phyloP scores from a whole-genome alignment of 1,139 yeast genomes.

The Pneumocystis jirovecii region DNA sequence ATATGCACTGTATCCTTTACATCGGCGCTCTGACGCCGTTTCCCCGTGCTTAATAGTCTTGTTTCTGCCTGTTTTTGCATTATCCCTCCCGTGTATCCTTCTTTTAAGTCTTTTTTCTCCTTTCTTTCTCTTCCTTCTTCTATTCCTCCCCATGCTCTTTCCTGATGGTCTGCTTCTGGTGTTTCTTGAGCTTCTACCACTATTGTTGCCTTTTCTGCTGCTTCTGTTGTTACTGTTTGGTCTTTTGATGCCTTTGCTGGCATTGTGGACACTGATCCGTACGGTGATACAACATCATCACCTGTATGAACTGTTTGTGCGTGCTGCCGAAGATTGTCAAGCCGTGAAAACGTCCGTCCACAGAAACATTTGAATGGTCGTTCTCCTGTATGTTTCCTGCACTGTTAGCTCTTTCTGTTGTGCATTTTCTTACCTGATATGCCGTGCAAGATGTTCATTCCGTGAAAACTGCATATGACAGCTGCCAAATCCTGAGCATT shows the following conservation, averaged over 20 bases:
- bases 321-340: constrained; percentile 84
- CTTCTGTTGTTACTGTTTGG: too few species aligned
- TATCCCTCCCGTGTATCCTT: too few species aligned
- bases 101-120: too few species aligned
- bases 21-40: too few species aligned
- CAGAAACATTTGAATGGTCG: constrained; percentile 87
- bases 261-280: background rate
- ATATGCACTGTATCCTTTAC: too few species aligned
- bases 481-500: constrained; percentile 75
- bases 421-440: constrained; percentile 31
- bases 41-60: too few species aligned
- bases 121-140: too few species aligned
- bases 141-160: too few species aligned
- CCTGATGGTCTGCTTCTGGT: too few species aligned
- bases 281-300: constrained; percentile 13
- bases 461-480: constrained; percentile 81
- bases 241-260: background rate
- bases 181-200: too few species aligned
- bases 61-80: too few species aligned
- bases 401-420: background rate
- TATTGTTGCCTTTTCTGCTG: too few species aligned
- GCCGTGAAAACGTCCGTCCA: constrained; percentile 60
- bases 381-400: constrained; percentile 84
- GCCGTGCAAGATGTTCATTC: constrained; percentile 83
- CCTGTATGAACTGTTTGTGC: constrained; percentile 87